These are phyloP conservation scores for Pachysandra terminalis DNA, from an alignment of 164 flowering plant genomes.

Conservation along the genomic window DNA sequence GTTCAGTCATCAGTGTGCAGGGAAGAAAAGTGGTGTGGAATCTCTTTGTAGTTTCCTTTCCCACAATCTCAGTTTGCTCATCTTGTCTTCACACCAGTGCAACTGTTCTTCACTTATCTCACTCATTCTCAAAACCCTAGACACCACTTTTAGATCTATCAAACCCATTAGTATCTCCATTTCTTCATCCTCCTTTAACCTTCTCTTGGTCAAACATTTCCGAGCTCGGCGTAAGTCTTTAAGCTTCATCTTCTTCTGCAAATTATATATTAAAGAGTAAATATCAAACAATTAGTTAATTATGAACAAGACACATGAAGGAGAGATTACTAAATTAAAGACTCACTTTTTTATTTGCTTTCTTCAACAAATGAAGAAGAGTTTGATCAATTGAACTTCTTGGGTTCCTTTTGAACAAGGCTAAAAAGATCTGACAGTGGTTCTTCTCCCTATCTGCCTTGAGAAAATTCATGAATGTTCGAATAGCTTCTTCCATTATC, in stretches of 20 bases:
- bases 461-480: conserved; percentile 87
- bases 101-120: conserved; percentile 65
- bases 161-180: conserved; percentile 71
- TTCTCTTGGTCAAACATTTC: conserved; percentile 58
- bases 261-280: background rate
- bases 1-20: conserved; percentile 62
- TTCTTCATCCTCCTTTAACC: conserved; percentile 47
- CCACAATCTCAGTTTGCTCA: conserved; percentile 65
- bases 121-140: conserved; percentile 78
- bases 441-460: conserved; percentile 78
- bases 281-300: background rate
- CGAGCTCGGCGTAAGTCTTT: conserved; percentile 55
- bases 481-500: conserved; percentile 76
- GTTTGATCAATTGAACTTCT: conserved; percentile 64
- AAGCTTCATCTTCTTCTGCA: conserved; percentile 79
- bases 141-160: conserved; percentile 84
- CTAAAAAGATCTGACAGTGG: conserved; percentile 39
- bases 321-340: no score
- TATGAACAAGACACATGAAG: no score
- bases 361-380: conserved; percentile 54
- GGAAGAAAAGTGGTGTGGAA: conserved; percentile 85
- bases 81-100: conserved; percentile 92
- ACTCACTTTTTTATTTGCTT: conserved; percentile 61
- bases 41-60: conserved; percentile 87
- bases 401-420: conserved; percentile 42